Percentiles rank a stretch among this genome's conserved stretches.
phyloP scores from a whole-genome alignment of 345 rosid genomes.

The Litchi chinensis region DNA sequence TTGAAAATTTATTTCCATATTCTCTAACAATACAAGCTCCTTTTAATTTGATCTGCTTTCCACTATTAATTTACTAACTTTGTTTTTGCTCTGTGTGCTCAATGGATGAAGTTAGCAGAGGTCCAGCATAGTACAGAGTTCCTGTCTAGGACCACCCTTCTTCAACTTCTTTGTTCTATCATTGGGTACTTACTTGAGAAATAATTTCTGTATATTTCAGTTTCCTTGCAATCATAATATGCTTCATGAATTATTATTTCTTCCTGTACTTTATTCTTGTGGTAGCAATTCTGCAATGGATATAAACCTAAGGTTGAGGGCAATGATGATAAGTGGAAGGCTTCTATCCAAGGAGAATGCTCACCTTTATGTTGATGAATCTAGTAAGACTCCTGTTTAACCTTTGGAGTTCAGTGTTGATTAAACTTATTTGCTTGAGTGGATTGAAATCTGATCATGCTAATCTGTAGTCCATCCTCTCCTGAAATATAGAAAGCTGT shows the following conservation, averaged over 20 bases:
- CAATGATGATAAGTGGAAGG: constrained; percentile 80
- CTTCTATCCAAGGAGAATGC: constrained; percentile 66
- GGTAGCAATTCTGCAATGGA: constrained; percentile 57
- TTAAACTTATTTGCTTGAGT: constrained; percentile 1
- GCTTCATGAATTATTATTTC: not conserved
- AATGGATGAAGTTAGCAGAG: constrained; percentile 64
- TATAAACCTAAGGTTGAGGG: constrained; percentile 69
- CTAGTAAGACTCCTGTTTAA: constrained; percentile 49
- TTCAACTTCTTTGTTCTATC: constrained; percentile 64
- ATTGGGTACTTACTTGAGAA: constrained; percentile 54
- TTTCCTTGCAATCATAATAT: not conserved
- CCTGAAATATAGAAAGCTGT: constrained; percentile 3
- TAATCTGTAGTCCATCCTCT: not conserved
- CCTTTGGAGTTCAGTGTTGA: not conserved
- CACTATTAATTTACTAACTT: not conserved
- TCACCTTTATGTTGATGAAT: constrained; percentile 51
- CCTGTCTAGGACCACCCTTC: constrained; percentile 64
- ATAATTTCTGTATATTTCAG: constrained; percentile 7
- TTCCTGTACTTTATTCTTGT: not conserved
- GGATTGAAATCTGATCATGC: not conserved
- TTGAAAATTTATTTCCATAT: not conserved
- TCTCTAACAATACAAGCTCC: not conserved
- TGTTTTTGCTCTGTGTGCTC: constrained; percentile 13
- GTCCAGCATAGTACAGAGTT: constrained; percentile 73
- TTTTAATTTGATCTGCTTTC: constrained; percentile 4